Percentiles rank a stretch among this genome's conserved stretches.
Conservation (phyloP, 73 alveolate genomes). For the Paramecium sonneborni region DNA sequence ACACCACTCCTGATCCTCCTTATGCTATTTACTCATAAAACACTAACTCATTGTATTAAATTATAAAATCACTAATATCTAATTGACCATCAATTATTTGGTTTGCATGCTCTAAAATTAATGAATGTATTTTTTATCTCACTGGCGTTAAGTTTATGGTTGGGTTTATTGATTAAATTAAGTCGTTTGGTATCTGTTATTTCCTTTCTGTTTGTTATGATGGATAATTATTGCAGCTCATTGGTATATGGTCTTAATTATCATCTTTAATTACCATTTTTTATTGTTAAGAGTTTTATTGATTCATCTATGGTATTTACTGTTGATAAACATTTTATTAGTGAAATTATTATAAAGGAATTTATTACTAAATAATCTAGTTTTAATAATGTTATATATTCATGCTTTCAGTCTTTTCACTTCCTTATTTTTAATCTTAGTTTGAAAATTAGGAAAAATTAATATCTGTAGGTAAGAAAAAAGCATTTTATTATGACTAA, state of each 20-base stretch:
- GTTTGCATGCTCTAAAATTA: background rate
- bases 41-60: background rate
- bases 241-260: background rate
- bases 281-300: background rate
- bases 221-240: background rate
- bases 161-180: background rate
- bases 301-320: background rate
- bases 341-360: background rate
- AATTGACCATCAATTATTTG: background rate
- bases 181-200: background rate
- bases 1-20: constrained; percentile 30
- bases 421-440: background rate
- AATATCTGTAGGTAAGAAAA: background rate
- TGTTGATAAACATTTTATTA: background rate
- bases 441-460: background rate
- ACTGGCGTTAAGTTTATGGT: background rate
- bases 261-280: background rate
- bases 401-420: background rate
- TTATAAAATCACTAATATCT: background rate
- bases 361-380: too few relatives aligned
- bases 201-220: background rate
- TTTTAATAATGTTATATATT: background rate
- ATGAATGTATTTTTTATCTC: background rate
- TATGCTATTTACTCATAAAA: background rate
- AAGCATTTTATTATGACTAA: background rate